Evolutionary conservation across 2,329 filamentous ascomycete species (phyloP).

Genomic region (Fusarium nodosum): DNA sequence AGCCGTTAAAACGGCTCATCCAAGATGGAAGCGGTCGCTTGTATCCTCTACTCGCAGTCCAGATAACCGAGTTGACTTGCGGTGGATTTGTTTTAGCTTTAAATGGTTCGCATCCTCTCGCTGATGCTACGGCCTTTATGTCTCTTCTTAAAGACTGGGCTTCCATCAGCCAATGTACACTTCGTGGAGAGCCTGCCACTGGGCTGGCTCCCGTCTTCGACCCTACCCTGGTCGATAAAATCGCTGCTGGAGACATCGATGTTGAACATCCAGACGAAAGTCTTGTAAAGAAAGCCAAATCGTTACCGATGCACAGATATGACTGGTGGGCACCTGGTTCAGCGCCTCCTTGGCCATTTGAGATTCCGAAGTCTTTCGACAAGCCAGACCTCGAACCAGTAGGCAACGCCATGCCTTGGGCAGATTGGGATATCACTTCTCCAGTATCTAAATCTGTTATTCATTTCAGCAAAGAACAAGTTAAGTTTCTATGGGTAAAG

Average conservation of each 20-base stretch:
- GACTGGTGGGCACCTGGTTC: conserved; percentile 45
- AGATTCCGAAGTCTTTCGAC: conserved; percentile 21
- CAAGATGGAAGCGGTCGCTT: neutral
- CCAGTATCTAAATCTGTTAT: conserved; percentile 45
- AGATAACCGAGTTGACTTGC: conserved; percentile 42
- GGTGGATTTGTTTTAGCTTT: conserved; percentile 40
- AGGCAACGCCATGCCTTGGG: conserved; percentile 44
- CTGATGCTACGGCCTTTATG: conserved; percentile 43
- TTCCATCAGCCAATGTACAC: neutral
- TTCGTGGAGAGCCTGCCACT: neutral
- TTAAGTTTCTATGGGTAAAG: conserved; percentile 21
- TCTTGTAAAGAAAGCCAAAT: conserved; percentile 16
- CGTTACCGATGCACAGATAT: conserved; percentile 43
- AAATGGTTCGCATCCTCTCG: conserved; percentile 44
- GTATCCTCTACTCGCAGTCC: conserved; percentile 37
- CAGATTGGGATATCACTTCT: conserved; percentile 40
- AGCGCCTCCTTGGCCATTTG: conserved; percentile 32
- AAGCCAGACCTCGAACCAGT: neutral
- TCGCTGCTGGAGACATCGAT: conserved; percentile 42
- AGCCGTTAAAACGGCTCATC: neutral
- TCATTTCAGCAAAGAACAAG: conserved; percentile 38
- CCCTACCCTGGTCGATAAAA: conserved; percentile 31
- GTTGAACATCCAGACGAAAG: conserved; percentile 7
- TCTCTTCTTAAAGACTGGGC: conserved; percentile 47
- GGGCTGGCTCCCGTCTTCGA: conserved; percentile 5